A percentile compares a stretch with the other conserved stretches of the same genome.
Conservation (phyloP, 2,329 filamentous ascomycete genomes). For the Xylaria hypoxylon region DNA sequence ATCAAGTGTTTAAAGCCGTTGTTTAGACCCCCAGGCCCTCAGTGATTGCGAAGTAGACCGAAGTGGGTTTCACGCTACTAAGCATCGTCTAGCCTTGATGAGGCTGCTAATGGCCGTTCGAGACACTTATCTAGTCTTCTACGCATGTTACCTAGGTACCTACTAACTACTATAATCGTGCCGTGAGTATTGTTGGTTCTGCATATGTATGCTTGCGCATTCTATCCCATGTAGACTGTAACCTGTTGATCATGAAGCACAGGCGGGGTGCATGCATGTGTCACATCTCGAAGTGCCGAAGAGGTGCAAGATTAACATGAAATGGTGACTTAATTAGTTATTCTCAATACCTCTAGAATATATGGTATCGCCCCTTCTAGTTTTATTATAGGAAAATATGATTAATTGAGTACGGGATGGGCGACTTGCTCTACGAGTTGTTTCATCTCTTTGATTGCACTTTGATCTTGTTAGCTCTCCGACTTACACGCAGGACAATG, state of each 20-base stretch:
- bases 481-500: not conserved
- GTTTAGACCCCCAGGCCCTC: too few species aligned
- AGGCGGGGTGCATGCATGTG: conserved; percentile 2
- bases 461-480: conserved; percentile 7
- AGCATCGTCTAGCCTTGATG: too few species aligned
- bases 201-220: not conserved
- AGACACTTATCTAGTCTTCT: too few species aligned
- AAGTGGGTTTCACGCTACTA: too few species aligned
- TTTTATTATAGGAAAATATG: too few species aligned
- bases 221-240: not conserved
- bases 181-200: not conserved
- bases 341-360: not conserved
- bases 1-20: too few species aligned
- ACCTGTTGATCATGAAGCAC: not conserved
- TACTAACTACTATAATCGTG: too few species aligned
- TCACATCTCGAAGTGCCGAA: not conserved
- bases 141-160: too few species aligned
- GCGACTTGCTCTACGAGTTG: conserved; percentile 15
- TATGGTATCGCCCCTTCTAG: not conserved
- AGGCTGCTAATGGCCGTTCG: too few species aligned
- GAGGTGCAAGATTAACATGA: not conserved
- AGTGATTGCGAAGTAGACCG: too few species aligned
- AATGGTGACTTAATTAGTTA: not conserved
- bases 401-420: not conserved
- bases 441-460: conserved; percentile 23